phyloP scores from a whole-genome alignment of 192 early-diverging fungal species.

The Mortierella antarctica region DNA sequence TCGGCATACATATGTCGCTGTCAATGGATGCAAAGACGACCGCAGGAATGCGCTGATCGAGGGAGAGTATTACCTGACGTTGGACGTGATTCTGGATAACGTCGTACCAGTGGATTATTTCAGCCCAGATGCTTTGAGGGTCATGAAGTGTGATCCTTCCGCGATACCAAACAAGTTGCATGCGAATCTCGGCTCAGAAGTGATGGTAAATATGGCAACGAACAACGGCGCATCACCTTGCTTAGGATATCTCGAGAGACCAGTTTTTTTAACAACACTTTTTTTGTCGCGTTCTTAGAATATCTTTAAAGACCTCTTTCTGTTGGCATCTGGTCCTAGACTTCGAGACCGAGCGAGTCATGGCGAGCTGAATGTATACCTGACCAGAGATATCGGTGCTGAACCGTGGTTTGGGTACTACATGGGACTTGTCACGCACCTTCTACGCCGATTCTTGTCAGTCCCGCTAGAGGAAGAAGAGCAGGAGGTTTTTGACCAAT shows the following conservation, averaged over 20 bases:
- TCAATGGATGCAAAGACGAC: conserved; percentile 41
- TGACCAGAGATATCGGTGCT: conserved; percentile 11
- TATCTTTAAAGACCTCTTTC: conserved; percentile 27
- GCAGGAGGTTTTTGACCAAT: neutral
- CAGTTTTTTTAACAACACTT: neutral
- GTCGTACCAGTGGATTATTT: conserved; percentile 32
- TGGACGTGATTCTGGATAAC: conserved; percentile 34
- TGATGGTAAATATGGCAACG: conserved; percentile 16
- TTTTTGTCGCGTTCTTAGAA: conserved; percentile 18
- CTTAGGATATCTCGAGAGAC: too few relatives aligned
- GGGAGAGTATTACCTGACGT: conserved; percentile 45
- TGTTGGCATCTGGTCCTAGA: conserved; percentile 15
- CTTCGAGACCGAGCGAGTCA: conserved; percentile 43
- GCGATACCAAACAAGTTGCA: conserved; percentile 19
- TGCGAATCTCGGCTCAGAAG: neutral
- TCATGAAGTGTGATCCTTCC: neutral
- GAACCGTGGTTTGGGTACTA: conserved; percentile 38
- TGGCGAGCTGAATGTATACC: conserved; percentile 30
- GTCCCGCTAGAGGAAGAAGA: neutral
- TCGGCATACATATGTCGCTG: conserved; percentile 17
- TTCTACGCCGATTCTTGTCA: conserved; percentile 6
- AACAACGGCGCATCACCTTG: neutral
- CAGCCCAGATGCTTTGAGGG: neutral
- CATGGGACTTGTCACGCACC: conserved; percentile 4
- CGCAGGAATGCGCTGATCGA: conserved; percentile 29